These are phyloP conservation scores for Zoysia pacifica DNA, from an alignment of 176 grass and related monocot genomes.

Conservation along the genomic window DNA sequence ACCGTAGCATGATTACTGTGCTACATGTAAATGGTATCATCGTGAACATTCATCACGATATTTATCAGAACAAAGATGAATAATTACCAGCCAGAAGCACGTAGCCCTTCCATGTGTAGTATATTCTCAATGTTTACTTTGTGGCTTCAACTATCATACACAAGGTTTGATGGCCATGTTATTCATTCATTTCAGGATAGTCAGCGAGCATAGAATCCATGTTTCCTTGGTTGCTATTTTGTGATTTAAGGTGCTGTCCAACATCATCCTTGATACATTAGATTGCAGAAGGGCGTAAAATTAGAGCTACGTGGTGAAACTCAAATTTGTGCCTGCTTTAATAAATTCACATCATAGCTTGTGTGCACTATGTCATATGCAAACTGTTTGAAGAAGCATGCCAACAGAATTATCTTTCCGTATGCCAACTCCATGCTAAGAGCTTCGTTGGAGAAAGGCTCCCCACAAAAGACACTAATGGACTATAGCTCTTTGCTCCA, in stretches of 20 bases:
- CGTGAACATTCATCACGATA: slow-evolving; percentile 1
- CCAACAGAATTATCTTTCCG: slow-evolving; percentile 36
- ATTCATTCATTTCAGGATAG: slow-evolving; percentile 37
- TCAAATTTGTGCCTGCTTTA: slow-evolving; percentile 25
- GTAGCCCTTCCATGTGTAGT: slow-evolving; percentile 1
- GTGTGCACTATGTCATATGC: slow-evolving; percentile 43
- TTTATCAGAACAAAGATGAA: neutral
- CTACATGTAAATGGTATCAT: neutral
- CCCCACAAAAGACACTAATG: slow-evolving; percentile 45
- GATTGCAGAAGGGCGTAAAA: slow-evolving; percentile 38
- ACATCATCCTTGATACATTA: slow-evolving; percentile 26
- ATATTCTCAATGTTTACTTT: slow-evolving; percentile 3
- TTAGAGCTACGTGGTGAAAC: slow-evolving; percentile 10
- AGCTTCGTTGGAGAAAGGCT: slow-evolving; percentile 68
- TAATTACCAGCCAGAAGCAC: slow-evolving; percentile 24
- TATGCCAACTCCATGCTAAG: slow-evolving; percentile 63
- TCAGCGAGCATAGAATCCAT: slow-evolving; percentile 10
- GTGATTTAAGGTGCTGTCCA: slow-evolving; percentile 30
- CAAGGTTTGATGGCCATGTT: slow-evolving; percentile 29
- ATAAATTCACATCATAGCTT: slow-evolving; percentile 35
- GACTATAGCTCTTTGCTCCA: slow-evolving; percentile 52
- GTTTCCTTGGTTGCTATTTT: slow-evolving; percentile 29
- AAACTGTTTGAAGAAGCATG: slow-evolving; percentile 54
- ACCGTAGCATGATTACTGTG: neutral
- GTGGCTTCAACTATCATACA: slow-evolving; percentile 8